These are phyloP conservation scores for Lactarius evosmus DNA, from an alignment of 768 basidiomycete genomes.

Conservation along the genomic window DNA sequence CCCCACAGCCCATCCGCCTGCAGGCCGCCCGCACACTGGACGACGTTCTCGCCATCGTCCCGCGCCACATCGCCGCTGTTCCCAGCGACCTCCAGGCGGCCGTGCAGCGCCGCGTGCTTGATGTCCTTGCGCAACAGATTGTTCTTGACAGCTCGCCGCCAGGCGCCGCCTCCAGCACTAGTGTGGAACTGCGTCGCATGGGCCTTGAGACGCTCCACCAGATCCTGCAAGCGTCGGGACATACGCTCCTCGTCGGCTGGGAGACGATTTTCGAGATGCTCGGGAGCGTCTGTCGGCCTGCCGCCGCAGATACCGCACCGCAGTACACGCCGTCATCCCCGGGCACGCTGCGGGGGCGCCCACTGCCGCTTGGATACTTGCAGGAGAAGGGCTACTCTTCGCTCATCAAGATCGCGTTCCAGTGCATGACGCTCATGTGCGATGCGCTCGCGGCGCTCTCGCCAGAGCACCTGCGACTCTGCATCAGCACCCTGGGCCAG, in stretches of 20 bases:
- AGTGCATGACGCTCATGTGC: conserved; percentile 89
- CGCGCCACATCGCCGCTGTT: conserved; percentile 59
- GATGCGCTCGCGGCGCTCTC: conserved; percentile 85
- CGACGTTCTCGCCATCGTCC: conserved; percentile 76
- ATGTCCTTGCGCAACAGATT: conserved; percentile 80
- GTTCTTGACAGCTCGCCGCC: conserved; percentile 36
- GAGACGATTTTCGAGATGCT: conserved; percentile 90
- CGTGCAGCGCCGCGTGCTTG: conserved; percentile 81
- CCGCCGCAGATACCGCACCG: conserved; percentile 36
- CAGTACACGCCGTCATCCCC: conserved; percentile 40
- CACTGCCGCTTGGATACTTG: conserved; percentile 50
- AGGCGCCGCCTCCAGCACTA: conserved; percentile 40
- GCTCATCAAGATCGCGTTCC: conserved; percentile 90
- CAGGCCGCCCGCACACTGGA: conserved; percentile 89
- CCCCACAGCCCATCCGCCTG: conserved; percentile 73
- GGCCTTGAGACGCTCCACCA: conserved; percentile 87
- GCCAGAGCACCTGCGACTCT: conserved; percentile 76
- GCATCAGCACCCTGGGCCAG: conserved; percentile 85
- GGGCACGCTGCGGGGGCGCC: conserved; percentile 26
- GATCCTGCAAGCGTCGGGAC: conserved; percentile 87
- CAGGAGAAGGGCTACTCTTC: conserved; percentile 68
- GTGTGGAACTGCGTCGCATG: conserved; percentile 80
- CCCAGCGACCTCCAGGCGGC: conserved; percentile 57
- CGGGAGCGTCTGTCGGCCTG: conserved; percentile 75
- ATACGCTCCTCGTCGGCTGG: conserved; percentile 92